These are phyloP conservation scores for Epichloe amarillans DNA, from an alignment of 2,329 filamentous ascomycete species.

Conservation along the genomic window DNA sequence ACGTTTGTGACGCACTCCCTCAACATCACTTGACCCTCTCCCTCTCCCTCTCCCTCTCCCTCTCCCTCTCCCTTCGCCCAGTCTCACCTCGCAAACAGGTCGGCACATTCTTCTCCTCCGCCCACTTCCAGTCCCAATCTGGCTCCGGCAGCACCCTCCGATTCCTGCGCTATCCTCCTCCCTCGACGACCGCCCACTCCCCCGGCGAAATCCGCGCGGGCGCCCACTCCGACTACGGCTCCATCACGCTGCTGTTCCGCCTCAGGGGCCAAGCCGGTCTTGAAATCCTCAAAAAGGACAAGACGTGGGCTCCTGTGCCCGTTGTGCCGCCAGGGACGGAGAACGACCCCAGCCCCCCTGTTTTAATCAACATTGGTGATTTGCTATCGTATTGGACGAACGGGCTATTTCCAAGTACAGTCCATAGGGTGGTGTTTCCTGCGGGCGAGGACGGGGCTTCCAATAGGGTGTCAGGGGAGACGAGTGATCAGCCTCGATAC, in stretches of 20 bases:
- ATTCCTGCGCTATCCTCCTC: constrained; percentile 59
- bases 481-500: constrained; percentile 40
- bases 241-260: constrained; percentile 68
- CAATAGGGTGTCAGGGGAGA: constrained; percentile 27
- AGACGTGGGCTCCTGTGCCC: constrained; percentile 48
- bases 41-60: constrained; percentile 4
- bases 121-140: constrained; percentile 31
- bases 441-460: constrained; percentile 7
- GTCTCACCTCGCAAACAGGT: constrained; percentile 18
- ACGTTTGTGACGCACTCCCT: constrained; percentile 9
- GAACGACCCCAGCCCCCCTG: constrained; percentile 52
- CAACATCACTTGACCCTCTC: neutral
- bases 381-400: constrained; percentile 78
- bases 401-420: constrained; percentile 71
- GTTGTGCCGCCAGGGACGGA: constrained; percentile 51
- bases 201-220: constrained; percentile 65
- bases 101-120: constrained; percentile 39
- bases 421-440: constrained; percentile 75
- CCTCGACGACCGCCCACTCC: constrained; percentile 28
- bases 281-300: constrained; percentile 57
- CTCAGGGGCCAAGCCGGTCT: constrained; percentile 73
- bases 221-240: constrained; percentile 80
- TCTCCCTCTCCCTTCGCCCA: constrained; percentile 5
- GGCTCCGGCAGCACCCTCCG: constrained; percentile 49
- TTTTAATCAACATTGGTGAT: constrained; percentile 65